These are phyloP conservation scores for Aspergillus costaricaensis DNA, from an alignment of 2,329 filamentous ascomycete genomes.

Conservation along the genomic window DNA sequence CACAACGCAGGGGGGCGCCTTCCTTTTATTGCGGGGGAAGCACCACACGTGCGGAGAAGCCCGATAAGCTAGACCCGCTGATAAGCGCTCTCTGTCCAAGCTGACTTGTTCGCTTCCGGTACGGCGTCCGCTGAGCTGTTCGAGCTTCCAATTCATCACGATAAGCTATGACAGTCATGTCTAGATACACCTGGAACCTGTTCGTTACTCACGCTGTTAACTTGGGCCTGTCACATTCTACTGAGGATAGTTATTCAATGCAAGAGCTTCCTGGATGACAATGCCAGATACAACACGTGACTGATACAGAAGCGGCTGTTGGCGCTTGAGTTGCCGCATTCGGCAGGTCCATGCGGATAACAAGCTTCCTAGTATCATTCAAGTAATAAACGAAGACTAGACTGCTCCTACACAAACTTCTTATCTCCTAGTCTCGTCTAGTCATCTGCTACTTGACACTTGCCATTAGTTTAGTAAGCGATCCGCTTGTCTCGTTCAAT, in stretches of 20 bases:
- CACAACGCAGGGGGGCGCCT: conserved; percentile 3
- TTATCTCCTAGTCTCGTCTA: neutral
- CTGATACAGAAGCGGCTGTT: conserved; percentile 6
- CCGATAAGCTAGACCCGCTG: conserved; percentile 24
- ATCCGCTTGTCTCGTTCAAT: neutral
- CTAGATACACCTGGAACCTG: neutral
- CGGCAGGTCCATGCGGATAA: conserved; percentile 23
- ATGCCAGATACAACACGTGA: conserved; percentile 6
- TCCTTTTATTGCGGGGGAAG: conserved; percentile 27
- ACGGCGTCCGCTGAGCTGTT: no score
- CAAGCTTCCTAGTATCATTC: neutral
- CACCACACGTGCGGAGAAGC: conserved; percentile 20
- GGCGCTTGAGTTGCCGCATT: conserved; percentile 10
- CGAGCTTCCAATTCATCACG: neutral
- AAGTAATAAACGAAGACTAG: no score
- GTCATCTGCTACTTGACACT: neutral
- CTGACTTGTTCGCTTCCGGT: no score
- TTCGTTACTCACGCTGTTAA: no score
- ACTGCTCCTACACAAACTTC: no score
- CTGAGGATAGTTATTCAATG: neutral
- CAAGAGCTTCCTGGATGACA: neutral
- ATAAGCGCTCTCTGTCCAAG: conserved; percentile 20
- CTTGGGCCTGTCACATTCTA: no score
- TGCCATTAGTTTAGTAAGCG: neutral
- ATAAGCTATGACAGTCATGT: neutral